Base-by-base conservation (phyloP, 805 yeast genomes). In the Scheffersomyces amazonensis region DNA sequence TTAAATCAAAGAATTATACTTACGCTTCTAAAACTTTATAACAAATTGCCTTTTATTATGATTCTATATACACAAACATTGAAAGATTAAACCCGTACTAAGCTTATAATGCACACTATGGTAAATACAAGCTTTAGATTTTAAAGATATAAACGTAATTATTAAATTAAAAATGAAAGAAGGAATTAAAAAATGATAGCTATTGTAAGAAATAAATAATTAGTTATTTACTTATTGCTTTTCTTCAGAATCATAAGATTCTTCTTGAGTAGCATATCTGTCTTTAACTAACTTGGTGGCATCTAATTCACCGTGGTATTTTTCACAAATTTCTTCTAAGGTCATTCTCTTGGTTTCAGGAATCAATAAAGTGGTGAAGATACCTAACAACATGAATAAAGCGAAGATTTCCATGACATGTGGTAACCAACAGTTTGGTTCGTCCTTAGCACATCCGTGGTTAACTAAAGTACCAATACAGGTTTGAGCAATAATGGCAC, bases 351-450 rank as follows among this genome's bases (percentile, higher is more conserved):
- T 86, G 45, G 96, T 87, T 75, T 88, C 96, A 53, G 96, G 96
- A 49, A 87, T 69, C 54, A 86, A 73, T 38, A 84, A 59, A 11
- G 93, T 64, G 30, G 80, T 62, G 54, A 73, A 65, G 51, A 79
- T 52, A 72, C 96, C 96, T 35, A 81, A 50, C 67, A 88, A 73
- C 96, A 88, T 88, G 78, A 88, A 88, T 39, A 88, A 73, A 16
- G 96, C 96, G 62, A 85, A 88, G 60, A 88, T 87, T 71, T 88
- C 89, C 95, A 88, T 87, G 49, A 88, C 95, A 52, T 88, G 96
- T 31, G 88, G 87, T 63, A 87, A 76, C 83, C 78, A 87, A 80
- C 96, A 87, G 69, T 80, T 78, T 28, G 52, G 53, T 43, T 76
- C 61, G 41, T 72, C 73, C 35, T 69, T 66, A 25, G 87, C 69